A percentile compares a stretch with the other conserved stretches of the same genome.
These are phyloP conservation scores for Blastobotrys robertii DNA, from an alignment of 805 yeast genomes.

Conservation along the genomic window DNA sequence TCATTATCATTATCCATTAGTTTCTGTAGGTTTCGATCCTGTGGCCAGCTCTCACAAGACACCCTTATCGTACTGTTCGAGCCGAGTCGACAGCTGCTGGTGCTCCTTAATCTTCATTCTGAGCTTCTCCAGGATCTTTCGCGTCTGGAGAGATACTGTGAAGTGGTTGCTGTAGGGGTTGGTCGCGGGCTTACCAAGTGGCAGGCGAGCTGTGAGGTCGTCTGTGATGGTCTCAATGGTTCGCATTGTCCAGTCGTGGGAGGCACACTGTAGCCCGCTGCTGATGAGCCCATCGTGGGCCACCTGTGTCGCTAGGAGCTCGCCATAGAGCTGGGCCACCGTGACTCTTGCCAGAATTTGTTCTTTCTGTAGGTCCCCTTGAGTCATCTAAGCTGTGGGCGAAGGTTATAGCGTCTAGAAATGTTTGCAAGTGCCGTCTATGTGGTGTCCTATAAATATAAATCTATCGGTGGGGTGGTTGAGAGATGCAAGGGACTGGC, in stretches of 20 bases:
- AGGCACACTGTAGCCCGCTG: slow-evolving; percentile 23
- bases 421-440: no score
- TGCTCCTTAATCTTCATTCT: slow-evolving; percentile 21
- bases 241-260: slow-evolving; percentile 27
- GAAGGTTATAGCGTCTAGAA: no score
- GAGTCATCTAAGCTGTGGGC: slow-evolving; percentile 2
- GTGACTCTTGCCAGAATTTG: not conserved
- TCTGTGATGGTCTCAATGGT: slow-evolving; percentile 24
- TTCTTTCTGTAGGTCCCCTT: not conserved
- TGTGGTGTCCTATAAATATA: no score
- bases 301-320: slow-evolving; percentile 19
- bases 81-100: slow-evolving; percentile 17
- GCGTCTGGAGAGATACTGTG: slow-evolving; percentile 16
- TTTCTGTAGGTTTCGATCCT: no score
- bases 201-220: slow-evolving; percentile 22
- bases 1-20: not conserved
- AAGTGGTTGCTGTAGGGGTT: slow-evolving; percentile 22
- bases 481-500: no score
- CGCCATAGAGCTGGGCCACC: slow-evolving; percentile 21
- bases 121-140: slow-evolving; percentile 17
- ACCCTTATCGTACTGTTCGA: slow-evolving; percentile 28
- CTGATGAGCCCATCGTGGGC: slow-evolving; percentile 10
- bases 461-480: no score
- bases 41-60: slow-evolving; percentile 13
- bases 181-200: slow-evolving; percentile 12